Evolutionary conservation across 2,329 filamentous ascomycete genomes (phyloP).

Genomic region (Aspergillus carbonarius): DNA sequence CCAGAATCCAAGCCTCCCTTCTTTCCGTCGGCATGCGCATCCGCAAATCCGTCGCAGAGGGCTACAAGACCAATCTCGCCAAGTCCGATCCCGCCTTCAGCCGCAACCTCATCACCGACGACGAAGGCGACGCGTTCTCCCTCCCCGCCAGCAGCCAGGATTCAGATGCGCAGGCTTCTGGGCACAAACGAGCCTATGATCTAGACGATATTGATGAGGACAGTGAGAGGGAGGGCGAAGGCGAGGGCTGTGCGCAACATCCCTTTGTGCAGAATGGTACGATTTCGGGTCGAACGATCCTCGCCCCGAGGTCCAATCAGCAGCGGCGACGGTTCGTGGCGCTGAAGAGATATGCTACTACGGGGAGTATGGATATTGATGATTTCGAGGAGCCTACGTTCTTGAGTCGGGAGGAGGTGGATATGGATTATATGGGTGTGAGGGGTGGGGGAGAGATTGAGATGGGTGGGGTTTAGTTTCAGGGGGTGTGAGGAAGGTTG

Average conservation of each 20-base stretch:
- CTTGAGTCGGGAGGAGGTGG: conserved; percentile 43
- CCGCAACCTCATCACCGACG: conserved; percentile 29
- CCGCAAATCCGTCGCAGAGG: conserved; percentile 88
- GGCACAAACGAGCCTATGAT: conserved; percentile 43
- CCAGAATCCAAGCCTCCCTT: conserved; percentile 74
- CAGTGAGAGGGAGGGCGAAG: conserved; percentile 22
- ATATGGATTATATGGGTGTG: conserved; percentile 25
- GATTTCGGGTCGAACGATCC: conserved; percentile 29
- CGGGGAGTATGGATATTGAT: conserved; percentile 32
- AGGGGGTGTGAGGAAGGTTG: neutral
- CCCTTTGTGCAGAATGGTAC: conserved; percentile 14
- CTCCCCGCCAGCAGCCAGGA: conserved; percentile 44
- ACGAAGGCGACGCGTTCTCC: conserved; percentile 37
- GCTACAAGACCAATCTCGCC: conserved; percentile 71
- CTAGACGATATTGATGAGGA: conserved; percentile 37
- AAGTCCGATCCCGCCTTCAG: conserved; percentile 27
- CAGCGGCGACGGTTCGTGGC: conserved; percentile 27
- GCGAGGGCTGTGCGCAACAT: neutral
- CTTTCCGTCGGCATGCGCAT: conserved; percentile 91
- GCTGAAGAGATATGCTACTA: conserved; percentile 8
- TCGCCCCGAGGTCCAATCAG: conserved; percentile 33
- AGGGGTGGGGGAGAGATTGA: conserved; percentile 19
- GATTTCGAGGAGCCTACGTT: conserved; percentile 50
- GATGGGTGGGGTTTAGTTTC: conserved; percentile 35
- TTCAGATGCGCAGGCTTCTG: conserved; percentile 32